Evolutionary conservation across 495 filamentous ascomycete species (phyloP).

Genomic region (Tuber magnatum): DNA sequence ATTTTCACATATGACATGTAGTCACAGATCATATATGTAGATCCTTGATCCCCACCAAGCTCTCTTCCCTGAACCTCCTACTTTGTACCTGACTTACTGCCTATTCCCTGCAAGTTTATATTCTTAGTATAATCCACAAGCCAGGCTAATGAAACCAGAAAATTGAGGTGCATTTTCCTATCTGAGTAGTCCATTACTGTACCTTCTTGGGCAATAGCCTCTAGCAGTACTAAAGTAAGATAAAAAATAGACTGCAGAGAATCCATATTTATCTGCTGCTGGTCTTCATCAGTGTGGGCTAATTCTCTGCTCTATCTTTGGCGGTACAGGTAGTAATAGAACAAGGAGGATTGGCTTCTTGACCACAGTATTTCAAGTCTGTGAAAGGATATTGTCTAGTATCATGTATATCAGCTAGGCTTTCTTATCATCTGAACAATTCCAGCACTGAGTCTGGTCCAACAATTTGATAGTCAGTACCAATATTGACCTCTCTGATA

Average conservation of each 20-base stretch:
- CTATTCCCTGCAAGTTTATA: background rate
- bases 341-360: slow-evolving; percentile 1
- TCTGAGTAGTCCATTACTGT: background rate
- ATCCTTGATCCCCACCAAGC: background rate
- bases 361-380: background rate
- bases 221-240: no score
- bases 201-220: no score
- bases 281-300: no score
- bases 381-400: background rate
- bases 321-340: background rate
- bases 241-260: no score
- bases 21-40: background rate
- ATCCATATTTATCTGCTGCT: no score
- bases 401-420: slow-evolving; percentile 4
- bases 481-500: slow-evolving; percentile 6
- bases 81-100: background rate
- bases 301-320: background rate
- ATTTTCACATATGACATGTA: background rate
- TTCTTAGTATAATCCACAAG: slow-evolving; percentile 6
- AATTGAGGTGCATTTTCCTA: background rate
- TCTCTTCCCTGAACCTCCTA: background rate
- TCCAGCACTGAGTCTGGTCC: slow-evolving; percentile 22
- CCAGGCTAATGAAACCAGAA: background rate
- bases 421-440: slow-evolving; percentile 24
- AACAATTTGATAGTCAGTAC: slow-evolving; percentile 17